Evolutionary conservation across 2,329 filamentous ascomycete genomes (phyloP).

Genomic region (Hypoxylon sp.): DNA sequence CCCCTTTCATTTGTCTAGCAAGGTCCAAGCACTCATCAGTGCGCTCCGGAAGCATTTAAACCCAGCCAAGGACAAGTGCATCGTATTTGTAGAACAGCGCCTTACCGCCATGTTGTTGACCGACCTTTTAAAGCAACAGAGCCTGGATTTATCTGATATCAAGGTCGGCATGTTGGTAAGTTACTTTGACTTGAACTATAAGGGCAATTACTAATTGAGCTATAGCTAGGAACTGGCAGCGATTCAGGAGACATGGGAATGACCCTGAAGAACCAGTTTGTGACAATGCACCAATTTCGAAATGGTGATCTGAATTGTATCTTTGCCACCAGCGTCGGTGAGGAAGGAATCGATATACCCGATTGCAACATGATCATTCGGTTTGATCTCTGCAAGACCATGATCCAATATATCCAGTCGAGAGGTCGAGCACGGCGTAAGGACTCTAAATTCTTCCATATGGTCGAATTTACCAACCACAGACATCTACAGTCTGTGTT

Average conservation of each 20-base stretch:
- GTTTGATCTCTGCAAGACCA: constrained; percentile 89
- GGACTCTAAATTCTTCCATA: constrained; percentile 85
- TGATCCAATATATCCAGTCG: constrained; percentile 97
- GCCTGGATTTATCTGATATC: constrained; percentile 71
- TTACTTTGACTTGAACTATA: constrained; percentile 9
- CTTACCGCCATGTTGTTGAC: constrained; percentile 82
- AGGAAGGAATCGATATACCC: constrained; percentile 78
- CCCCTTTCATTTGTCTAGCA: constrained; percentile 73
- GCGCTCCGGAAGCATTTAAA: constrained; percentile 76
- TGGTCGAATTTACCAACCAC: constrained; percentile 81
- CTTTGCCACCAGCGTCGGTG: constrained; percentile 76
- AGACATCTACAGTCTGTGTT: constrained; percentile 70
- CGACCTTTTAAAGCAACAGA: constrained; percentile 72
- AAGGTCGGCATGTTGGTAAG: constrained; percentile 69
- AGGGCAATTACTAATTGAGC: constrained; percentile 39
- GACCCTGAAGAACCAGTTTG: constrained; percentile 80
- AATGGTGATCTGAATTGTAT: constrained; percentile 73
- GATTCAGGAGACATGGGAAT: constrained; percentile 71
- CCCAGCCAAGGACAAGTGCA: constrained; percentile 75
- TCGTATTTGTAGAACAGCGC: constrained; percentile 87
- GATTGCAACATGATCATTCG: constrained; percentile 77
- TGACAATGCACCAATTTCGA: constrained; percentile 77
- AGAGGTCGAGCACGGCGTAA: constrained; percentile 85
- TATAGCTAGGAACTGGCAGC: constrained; percentile 58
- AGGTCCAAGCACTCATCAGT: constrained; percentile 74